Base-by-base conservation (phyloP, 192 early-diverging fungal genomes). In the Coemansia sp. region DNA sequence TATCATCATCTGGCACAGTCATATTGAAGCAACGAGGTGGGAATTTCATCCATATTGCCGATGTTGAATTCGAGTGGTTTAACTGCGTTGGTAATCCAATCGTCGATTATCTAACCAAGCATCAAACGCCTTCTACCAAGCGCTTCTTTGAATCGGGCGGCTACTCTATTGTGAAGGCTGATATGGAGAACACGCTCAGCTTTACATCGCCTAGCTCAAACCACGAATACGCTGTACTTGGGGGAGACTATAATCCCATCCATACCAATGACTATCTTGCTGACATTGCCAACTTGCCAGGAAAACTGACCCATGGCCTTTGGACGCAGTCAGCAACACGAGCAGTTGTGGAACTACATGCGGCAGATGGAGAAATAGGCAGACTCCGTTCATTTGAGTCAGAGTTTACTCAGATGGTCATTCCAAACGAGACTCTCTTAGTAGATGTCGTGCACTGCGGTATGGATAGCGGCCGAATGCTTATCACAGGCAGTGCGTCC, bases 261-360 rank as follows among this genome's bases (percentile, higher is more conserved):
- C 96, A 98, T 81, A 89, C 90, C 64, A 95, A 95, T 79, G 90
- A 89, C 39, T 96, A 94, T 84, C 88, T 98, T 85, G 91, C 95
- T 53, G 91, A 92, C 64, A 69, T 94, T 13, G 93, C 89, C 18
- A 86, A 87, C 21, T 84, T 96, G 43, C 95, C 96, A 12, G 93
- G 87, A 38, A 90, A 92, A 23, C 95, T 96, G 68, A 96, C 93
- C 6, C 96, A 98, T 76, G 95, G 96, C 44, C 89, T 95, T 90
- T 98, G 93, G 93, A 98, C 94, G n/a, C 87, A 85, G 61, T 92
- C 95, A 8, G 89, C 93, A 5, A 94, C 94, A 26, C 86, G 95
- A 52, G 92, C 95, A 75, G 89, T 94, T 73, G 89, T 98, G 11
- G 96, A 98, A 72, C 87, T 90, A 54, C 90, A 88, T 61, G 93